Base-by-base conservation (phyloP, 176 grass and related monocot genomes). In the Oryza rufipogon region DNA sequence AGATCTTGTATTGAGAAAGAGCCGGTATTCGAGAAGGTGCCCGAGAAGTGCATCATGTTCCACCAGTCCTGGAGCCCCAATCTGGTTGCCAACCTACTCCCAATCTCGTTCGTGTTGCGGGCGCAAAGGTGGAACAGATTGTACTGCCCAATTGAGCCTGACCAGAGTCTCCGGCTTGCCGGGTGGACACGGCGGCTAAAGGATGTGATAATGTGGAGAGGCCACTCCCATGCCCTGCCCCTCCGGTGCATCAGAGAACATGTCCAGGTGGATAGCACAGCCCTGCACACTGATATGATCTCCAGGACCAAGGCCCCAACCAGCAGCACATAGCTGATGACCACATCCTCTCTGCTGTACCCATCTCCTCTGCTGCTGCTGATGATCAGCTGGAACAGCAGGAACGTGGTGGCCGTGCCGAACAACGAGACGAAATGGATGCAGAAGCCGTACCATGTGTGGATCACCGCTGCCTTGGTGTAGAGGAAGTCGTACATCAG, bases 311-410 rank as follows among this genome's bases (percentile, higher is more conserved):
- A 75, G 68, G 91, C 83, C 16, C 71, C 86, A n/a, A 32, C 72
- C 32, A 96, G 88, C 19, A 96, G 33, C 17, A 73, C 1, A 64
- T 91, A 96, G 17, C 77, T 91, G 68, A 96, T 87, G 1, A 42
- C 2, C 3, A 91, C 48, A 56, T 96, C 93, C 34, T 74, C 36
- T 30, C 45, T 52, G 23, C 39, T 81, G 47, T 49, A 58, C 4
- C 34, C 33, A 2, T 78, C 66, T 51, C 81, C 91, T 16, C 70
- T 66, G 42, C 15, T 70, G 34, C 34, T 70, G 4, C 36, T 5
- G 34, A 56, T 20, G 52, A 6, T 33, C 5, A 89, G 25, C 3
- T 76, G 33, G 9, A 86, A 88, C 22, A 83, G 51, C 22, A 73
- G 7, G 46, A 45, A 25, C 0, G 86, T 28, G 4, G 45, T 15